Conservation (phyloP, 139 green algal genomes). For the Picochlorum sp. region DNA sequence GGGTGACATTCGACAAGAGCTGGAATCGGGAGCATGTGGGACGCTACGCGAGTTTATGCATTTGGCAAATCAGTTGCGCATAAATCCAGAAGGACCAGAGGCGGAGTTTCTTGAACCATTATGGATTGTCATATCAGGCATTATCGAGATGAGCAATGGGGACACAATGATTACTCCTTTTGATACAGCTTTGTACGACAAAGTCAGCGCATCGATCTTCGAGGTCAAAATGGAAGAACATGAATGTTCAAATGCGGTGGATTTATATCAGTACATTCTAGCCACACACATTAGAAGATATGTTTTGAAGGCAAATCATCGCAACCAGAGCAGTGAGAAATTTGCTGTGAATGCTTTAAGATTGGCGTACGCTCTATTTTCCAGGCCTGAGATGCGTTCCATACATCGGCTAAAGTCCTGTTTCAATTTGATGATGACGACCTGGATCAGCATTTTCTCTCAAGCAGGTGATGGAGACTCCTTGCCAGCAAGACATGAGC, state of each 20-base stretch:
- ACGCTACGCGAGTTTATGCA: no score
- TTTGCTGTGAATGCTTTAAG: conserved; percentile 8
- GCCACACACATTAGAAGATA: conserved; percentile 5
- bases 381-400: background rate
- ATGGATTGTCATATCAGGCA: conserved; percentile 3
- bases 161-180: background rate
- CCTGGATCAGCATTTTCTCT: background rate
- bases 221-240: no score
- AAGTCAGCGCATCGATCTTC: no score
- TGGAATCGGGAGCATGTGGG: no score
- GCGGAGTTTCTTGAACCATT: conserved; percentile 8
- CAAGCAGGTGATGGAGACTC: background rate
- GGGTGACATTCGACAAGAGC: no score
- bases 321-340: background rate
- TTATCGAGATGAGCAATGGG: conserved; percentile 9
- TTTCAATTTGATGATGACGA: background rate
- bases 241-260: background rate
- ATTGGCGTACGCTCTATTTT: background rate
- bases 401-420: background rate
- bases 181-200: background rate
- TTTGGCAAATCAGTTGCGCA: no score
- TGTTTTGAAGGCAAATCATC: background rate
- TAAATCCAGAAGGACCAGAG: background rate
- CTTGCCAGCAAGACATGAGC: background rate
- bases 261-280: conserved; percentile 7